A percentile compares a stretch with the other conserved stretches of the same genome.
These are phyloP conservation scores for Coemansia sp. DNA, from an alignment of 192 early-diverging fungal genomes.

Conservation along the genomic window DNA sequence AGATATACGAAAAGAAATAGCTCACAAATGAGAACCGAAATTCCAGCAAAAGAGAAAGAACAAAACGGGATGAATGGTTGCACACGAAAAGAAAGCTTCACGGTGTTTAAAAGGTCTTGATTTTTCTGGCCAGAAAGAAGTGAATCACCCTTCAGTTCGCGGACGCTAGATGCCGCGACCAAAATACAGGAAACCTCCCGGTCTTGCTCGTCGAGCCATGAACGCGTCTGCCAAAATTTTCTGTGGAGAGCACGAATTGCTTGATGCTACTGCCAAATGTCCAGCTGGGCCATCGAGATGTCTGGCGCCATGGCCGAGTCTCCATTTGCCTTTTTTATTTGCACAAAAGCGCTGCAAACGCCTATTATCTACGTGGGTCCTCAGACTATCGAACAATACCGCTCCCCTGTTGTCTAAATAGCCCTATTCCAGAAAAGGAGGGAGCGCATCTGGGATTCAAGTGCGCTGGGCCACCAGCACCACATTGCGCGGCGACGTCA, in stretches of 20 bases:
- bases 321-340: background rate
- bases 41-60: background rate
- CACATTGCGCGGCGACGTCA: constrained; percentile 46
- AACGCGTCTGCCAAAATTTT: background rate
- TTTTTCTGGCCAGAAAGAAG: background rate
- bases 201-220: background rate
- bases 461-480: constrained; percentile 41
- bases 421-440: constrained; percentile 3
- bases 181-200: background rate
- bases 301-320: background rate
- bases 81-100: constrained; percentile 2
- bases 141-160: background rate
- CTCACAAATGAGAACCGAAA: background rate
- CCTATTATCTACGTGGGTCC: constrained; percentile 5
- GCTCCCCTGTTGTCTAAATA: constrained; percentile 6
- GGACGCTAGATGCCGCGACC: background rate
- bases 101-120: background rate
- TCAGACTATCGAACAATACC: background rate
- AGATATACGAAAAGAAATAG: background rate
- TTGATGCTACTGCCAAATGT: background rate
- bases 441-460: constrained; percentile 5
- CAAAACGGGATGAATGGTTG: constrained; percentile 3
- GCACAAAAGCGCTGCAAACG: background rate
- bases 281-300: background rate
- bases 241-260: background rate